Conservation (phyloP, 116 monocot species). For the Posidonia oceanica region DNA sequence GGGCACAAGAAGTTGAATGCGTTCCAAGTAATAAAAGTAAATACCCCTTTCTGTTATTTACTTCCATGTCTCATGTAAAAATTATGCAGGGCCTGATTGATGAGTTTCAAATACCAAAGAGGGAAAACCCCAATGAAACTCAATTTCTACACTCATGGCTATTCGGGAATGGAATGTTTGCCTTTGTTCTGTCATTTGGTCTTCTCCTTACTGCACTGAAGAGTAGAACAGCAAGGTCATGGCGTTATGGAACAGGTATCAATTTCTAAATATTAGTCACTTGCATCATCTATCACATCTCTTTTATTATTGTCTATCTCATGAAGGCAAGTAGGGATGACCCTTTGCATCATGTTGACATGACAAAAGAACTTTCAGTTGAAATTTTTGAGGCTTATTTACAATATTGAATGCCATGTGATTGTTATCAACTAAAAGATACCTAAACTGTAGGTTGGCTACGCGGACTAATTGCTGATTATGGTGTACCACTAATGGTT, state of each 20-base stretch:
- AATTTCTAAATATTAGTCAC: neutral
- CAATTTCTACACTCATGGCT: conserved; percentile 46
- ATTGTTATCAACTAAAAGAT: neutral
- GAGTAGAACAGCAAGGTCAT: conserved; percentile 65
- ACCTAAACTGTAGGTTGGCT: conserved; percentile 33
- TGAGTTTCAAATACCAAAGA: conserved; percentile 56
- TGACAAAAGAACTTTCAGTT: no score
- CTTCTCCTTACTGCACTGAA: conserved; percentile 64
- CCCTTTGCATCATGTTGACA: no score
- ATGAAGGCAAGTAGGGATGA: no score
- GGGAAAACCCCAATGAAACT: conserved; percentile 29
- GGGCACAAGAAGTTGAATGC: neutral
- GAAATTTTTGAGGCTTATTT: no score
- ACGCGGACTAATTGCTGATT: conserved; percentile 62
- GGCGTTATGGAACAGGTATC: conserved; percentile 65
- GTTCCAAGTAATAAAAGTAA: neutral
- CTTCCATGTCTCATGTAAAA: neutral
- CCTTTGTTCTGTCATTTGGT: conserved; percentile 72
- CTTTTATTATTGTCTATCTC: neutral
- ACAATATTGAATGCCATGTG: no score
- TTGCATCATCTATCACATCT: neutral
- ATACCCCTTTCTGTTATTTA: neutral
- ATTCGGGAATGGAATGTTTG: conserved; percentile 86
- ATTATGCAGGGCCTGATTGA: conserved; percentile 49
- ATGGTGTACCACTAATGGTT: conserved; percentile 79